Base-by-base conservation (phyloP, 1,284 basidiomycete species). In the Apiotrichum domesticum region DNA sequence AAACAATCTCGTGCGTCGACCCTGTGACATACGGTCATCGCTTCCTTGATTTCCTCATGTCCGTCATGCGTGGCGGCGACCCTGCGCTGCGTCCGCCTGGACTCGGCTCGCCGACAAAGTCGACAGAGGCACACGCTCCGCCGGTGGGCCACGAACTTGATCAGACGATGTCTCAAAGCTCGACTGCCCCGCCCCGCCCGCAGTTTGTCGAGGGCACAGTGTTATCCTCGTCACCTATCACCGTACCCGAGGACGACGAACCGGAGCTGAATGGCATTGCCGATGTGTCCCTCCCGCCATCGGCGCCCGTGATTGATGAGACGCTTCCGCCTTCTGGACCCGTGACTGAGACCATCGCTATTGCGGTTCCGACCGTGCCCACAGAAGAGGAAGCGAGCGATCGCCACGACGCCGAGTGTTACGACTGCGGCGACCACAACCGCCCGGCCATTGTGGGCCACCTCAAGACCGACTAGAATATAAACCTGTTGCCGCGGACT, bases 1-100 rank as follows among this genome's bases (percentile, higher is more conserved):
- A 94, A 65, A 93, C 90, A 71, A 96, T 97, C 66, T 94, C 90
- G 59, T 90, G 93, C 7, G 89, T 96, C 1, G 86, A 87, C 4
- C 90, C 93, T 0, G 67, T 77, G 11, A 87, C 92, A 63, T 97
- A 97, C 69, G 87, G 84, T 2, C 83, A 88, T 42, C 84, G 93
- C 41, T 96, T 97, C 80, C 84, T 93, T 69, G 70, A 83, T 46
- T 96, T 96, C 72, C 85, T 96, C 81, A 84, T 85, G 70, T 87
- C 87, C 10, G 83, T 90, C 66, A 90, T 94, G 85, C 84, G 87
- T 8, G 86, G 87, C 37, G 89, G 89, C 2, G 88, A 83, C 55
- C 39, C 62, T 3, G 52, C 55, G 1, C 60, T 72, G 7, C 63
- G 74, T 37, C 74, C 74, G 10, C 46, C 52, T 6, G 73, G 73